Percentiles rank a stretch among this genome's conserved stretches.
These are phyloP conservation scores for Solanum arcanum DNA, from an alignment of 257 asterid species.

Conservation along the genomic window DNA sequence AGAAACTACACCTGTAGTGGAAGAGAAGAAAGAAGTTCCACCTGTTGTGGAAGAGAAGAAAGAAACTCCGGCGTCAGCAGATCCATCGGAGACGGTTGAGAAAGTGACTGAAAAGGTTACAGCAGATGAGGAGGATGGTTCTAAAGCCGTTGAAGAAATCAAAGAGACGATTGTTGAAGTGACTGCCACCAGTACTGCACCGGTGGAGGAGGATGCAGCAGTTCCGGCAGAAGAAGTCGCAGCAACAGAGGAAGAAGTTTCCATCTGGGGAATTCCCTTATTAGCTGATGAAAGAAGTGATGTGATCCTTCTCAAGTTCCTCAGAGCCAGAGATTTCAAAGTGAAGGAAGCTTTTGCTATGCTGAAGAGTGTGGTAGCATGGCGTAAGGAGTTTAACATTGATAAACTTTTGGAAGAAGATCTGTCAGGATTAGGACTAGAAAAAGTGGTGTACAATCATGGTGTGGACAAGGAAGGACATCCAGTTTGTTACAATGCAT, in stretches of 20 bases:
- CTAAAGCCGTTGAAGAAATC: constrained; percentile 29
- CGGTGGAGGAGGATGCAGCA: constrained; percentile 7
- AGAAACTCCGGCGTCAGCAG: background rate
- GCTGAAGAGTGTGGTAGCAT: constrained; percentile 54
- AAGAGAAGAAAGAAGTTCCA: background rate
- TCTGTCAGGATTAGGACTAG: constrained; percentile 26
- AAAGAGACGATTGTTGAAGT: constrained; percentile 53
- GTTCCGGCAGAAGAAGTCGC: constrained; percentile 5
- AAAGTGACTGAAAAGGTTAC: background rate
- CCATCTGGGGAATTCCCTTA: constrained; percentile 62
- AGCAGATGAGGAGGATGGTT: constrained; percentile 6
- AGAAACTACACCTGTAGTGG: background rate
- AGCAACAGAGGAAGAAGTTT: constrained; percentile 28
- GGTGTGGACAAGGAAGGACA: constrained; percentile 62
- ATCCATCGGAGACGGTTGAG: background rate
- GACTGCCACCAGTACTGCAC: constrained; percentile 5
- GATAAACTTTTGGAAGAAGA: constrained; percentile 38
- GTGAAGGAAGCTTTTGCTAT: constrained; percentile 56
- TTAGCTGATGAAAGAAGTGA: constrained; percentile 48
- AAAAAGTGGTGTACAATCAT: constrained; percentile 42
- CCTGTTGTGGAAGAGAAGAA: background rate
- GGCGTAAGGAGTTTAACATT: constrained; percentile 56
- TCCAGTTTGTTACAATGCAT: constrained; percentile 52
- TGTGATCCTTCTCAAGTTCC: constrained; percentile 54
- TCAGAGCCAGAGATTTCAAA: constrained; percentile 64